Base-by-base conservation (phyloP, 108 stramenopile genomes). In the Fragilaria crotonensis region DNA sequence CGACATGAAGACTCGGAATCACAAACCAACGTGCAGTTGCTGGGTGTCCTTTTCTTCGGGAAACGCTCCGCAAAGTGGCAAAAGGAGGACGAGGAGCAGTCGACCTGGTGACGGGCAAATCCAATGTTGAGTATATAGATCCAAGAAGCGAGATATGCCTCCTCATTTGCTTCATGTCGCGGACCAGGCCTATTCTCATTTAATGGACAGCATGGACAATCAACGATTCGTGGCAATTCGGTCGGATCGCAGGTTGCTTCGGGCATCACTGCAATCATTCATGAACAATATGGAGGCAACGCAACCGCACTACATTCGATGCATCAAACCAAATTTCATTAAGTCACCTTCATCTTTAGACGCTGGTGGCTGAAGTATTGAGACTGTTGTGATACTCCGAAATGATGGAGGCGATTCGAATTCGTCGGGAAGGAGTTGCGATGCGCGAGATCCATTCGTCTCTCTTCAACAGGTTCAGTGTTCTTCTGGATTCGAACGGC, bases 331-430 rank as follows among this genome's bases (percentile, higher is more conserved):
- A 20, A 96, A 96, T 57, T 57, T 76, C 25, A 48, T 60, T 25
- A 94, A 94, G 54, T 51, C 77, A 19, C 69, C 85, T 0, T 77
- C 81, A 52, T 33, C 68, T 25, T 87, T 95, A 60, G 71, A 78
- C 49, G 63, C 87, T 28, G 85, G 84, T 19, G n/a, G n/a, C n/a
- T n/a, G 87, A 90, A 66, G 80, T 94, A 4, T 58, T 96, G 30
- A 64, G 85, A 52, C 97, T 97, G 71, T 76, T 98, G 5, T 76
- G 92, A 56, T 96, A 97, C 66, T 88, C 95, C n/a, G 97, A 96
- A 52, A 96, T 96, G 95, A 87, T 98, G 88, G 97, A 98, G 74
- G 90, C 96, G 27, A 93, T 98, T 54, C 87, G 96, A 21, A 96
- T 98, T 65, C 84, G 97, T 9, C 76, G 94, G 44, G 89, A 95